Evolutionary conservation across 139 green algal species (phyloP).

Genomic region (Diplosphaera chodatii): DNA sequence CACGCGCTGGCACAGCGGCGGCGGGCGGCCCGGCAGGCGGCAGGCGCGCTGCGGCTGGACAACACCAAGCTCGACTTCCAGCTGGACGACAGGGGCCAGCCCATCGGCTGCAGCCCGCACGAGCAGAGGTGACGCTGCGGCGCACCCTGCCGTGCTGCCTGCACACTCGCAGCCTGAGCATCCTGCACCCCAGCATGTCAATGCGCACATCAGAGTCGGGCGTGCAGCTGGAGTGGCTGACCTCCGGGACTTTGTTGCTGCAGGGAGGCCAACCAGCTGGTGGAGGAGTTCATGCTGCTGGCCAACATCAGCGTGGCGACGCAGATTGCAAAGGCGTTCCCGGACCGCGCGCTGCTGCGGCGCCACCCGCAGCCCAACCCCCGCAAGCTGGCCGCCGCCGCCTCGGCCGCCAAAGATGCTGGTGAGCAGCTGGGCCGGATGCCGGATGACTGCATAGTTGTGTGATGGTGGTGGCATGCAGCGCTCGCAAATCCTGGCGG

Average conservation of each 20-base stretch:
- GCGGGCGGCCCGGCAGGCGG: conserved; percentile 35
- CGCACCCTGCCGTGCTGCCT: too few species aligned
- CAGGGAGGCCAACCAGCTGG: conserved; percentile 57
- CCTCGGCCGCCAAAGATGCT: neutral
- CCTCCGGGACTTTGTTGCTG: too few species aligned
- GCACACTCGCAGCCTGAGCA: too few species aligned
- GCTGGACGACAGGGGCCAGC: conserved; percentile 70
- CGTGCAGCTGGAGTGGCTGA: too few species aligned
- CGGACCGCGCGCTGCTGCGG: conserved; percentile 62
- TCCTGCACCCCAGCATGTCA: too few species aligned
- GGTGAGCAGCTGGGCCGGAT: too few species aligned
- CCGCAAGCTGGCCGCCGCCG: conserved; percentile 41
- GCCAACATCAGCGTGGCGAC: conserved; percentile 83
- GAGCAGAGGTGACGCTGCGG: neutral
- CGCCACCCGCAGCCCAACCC: conserved; percentile 54
- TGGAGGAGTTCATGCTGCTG: conserved; percentile 98
- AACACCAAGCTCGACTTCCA: conserved; percentile 71
- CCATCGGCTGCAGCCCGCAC: conserved; percentile 15
- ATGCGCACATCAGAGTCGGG: too few species aligned
- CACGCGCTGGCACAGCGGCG: conserved; percentile 52
- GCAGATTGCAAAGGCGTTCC: conserved; percentile 64
- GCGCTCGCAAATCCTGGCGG: too few species aligned
- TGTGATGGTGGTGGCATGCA: too few species aligned
- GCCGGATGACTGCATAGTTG: too few species aligned
- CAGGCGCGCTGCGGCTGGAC: conserved; percentile 73